phyloP scores from a whole-genome alignment of 2,329 filamentous ascomycete species.

The Fusarium neocosmosporiellum region DNA sequence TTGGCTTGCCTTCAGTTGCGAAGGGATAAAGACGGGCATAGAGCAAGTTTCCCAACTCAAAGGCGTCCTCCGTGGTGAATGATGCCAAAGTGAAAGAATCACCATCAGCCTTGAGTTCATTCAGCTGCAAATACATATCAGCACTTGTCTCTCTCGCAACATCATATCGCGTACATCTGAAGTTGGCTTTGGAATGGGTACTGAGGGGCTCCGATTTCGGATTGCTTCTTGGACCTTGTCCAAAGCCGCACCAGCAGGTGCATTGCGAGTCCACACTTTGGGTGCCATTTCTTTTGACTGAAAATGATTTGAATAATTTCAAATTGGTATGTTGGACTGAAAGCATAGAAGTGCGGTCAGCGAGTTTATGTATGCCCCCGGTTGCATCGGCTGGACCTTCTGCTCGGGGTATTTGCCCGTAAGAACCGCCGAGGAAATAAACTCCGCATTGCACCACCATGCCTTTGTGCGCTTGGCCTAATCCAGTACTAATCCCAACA shows the following conservation, averaged over 20 bases:
- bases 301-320: background rate
- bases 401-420: conserved; percentile 11
- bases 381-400: conserved; percentile 32
- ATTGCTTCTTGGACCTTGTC: conserved; percentile 37
- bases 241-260: conserved; percentile 20
- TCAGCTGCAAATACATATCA: conserved; percentile 37
- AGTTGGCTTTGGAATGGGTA: conserved; percentile 30
- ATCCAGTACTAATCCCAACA: background rate
- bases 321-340: background rate
- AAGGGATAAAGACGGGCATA: conserved; percentile 70
- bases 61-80: conserved; percentile 74
- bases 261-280: conserved; percentile 29
- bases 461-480: background rate
- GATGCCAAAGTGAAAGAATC: conserved; percentile 58
- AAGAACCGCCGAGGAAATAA: conserved; percentile 4
- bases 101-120: conserved; percentile 48
- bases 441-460: background rate
- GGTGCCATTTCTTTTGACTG: conserved; percentile 18
- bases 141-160: background rate
- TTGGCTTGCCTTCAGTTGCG: conserved; percentile 50
- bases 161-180: conserved; percentile 29
- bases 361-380: background rate
- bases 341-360: background rate
- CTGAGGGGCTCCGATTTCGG: conserved; percentile 16
- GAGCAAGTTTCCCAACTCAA: conserved; percentile 72